Percentiles rank a stretch among this genome's conserved stretches.
Evolutionary conservation across 108 stramenopile genomes (phyloP).

Genomic region (Cyclotella distinguenda): DNA sequence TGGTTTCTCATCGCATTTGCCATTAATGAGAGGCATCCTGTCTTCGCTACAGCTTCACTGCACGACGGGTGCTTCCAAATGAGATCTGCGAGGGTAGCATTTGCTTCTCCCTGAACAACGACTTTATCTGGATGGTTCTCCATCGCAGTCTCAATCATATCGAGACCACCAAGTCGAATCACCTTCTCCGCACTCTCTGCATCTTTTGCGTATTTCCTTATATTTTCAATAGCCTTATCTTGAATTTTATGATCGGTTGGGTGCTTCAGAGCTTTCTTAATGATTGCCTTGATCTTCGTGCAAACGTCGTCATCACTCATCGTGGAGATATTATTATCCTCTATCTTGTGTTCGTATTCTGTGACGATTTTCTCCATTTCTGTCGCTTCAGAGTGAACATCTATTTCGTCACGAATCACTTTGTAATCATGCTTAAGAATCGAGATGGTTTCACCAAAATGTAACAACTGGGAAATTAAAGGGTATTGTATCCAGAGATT

Average conservation of each 20-base stretch:
- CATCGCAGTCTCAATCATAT: slow-evolving; percentile 19
- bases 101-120: slow-evolving; percentile 15
- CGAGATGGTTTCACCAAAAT: neutral
- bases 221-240: slow-evolving; percentile 23
- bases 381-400: neutral
- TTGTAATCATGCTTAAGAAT: neutral
- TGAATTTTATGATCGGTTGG: slow-evolving; percentile 20
- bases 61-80: slow-evolving; percentile 23
- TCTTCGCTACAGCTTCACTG: slow-evolving; percentile 1
- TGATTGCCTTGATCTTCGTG: slow-evolving; percentile 16
- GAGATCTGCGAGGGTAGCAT: slow-evolving; percentile 4
- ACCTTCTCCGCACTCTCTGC: slow-evolving; percentile 25
- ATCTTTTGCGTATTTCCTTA: slow-evolving; percentile 8
- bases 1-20: slow-evolving; percentile 29
- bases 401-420: neutral
- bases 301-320: slow-evolving; percentile 17
- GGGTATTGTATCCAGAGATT: neutral
- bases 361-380: neutral
- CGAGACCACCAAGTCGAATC: slow-evolving; percentile 14
- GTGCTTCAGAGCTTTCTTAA: slow-evolving; percentile 20
- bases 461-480: neutral
- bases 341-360: neutral
- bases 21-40: slow-evolving; percentile 17
- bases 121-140: slow-evolving; percentile 7
- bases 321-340: neutral